Base-by-base conservation (phyloP, 2,329 filamentous ascomycete genomes). In the Pezicula radicicola region DNA sequence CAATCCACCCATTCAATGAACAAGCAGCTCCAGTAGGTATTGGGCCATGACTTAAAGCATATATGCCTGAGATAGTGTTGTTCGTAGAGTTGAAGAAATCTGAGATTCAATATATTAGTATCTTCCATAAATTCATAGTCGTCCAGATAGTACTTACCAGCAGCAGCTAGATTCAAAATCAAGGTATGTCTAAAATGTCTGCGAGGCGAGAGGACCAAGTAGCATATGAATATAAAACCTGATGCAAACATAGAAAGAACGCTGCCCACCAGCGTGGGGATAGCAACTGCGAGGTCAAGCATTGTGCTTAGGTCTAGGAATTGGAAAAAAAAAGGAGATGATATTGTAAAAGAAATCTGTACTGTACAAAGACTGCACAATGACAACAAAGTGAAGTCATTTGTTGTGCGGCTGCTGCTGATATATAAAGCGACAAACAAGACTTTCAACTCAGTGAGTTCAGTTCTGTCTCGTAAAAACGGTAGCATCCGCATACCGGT, bases 1-100 rank as follows among this genome's bases (percentile, higher is more conserved):
- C 72, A 36, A 75, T 54, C 61, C 70, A 74, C 35, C 73, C 75
- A 56, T 76, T 77, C 16, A 70, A 50, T 8, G 64, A 64, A 55
- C 74, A 77, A 3, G 66, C 67, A 0, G 60, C 13, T 12, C 70
- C 67, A 8, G 63, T 52, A 15, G 53, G 48, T 15, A 55, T 55
- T 4, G 44, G 42, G 40, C 46, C 44, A 35, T 54, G 49, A 4
- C 47, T 21, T 8, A 58, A 39, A 36, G 46, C 48, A 40, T 54
- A 53, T n/a, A 49, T 53, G 10, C 56, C 56, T 3, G 56, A 58
- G 19, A 49, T 46, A 9, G 46, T 54, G 25, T 58, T 50, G 52
- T 55, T 59, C 3, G 54, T n/a, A 2, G 39, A 43, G 41, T 56
- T 54, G 18, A 52, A 39, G 44, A 53, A 57, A 37, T 54, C 49